Percentiles rank a stretch among this genome's conserved stretches.
Evolutionary conservation across 495 filamentous ascomycete species (phyloP).

Genomic region (Schizothecium vesticola): DNA sequence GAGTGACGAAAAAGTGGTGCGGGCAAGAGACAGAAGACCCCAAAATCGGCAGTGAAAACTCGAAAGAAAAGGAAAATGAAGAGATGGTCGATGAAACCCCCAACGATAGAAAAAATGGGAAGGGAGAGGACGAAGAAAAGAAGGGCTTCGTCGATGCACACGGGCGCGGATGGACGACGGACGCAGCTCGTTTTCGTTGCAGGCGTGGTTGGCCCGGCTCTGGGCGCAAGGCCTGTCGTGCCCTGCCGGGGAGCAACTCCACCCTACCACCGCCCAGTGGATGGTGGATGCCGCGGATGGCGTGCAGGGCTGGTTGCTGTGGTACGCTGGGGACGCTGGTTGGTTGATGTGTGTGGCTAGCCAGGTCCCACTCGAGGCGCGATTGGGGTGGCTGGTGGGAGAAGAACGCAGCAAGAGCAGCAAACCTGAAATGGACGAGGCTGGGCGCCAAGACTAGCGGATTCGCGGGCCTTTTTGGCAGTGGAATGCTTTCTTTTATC

Average conservation of each 20-base stretch:
- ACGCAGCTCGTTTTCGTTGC: conserved; percentile 1
- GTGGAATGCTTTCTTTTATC: background rate
- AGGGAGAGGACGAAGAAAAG: conserved; percentile 1
- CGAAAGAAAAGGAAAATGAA: background rate
- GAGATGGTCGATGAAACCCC: background rate
- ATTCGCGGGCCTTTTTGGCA: background rate
- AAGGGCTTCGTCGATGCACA: background rate
- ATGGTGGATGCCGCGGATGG: background rate
- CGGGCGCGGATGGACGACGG: conserved; percentile 1
- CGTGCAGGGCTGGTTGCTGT: conserved; percentile 6
- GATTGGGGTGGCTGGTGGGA: conserved; percentile 6
- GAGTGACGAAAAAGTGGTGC: background rate
- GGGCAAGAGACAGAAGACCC: background rate
- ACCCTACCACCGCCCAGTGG: background rate
- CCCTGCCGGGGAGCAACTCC: background rate
- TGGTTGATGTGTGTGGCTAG: background rate
- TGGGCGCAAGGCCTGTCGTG: background rate
- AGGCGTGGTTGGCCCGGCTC: background rate
- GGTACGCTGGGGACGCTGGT: conserved; percentile 4
- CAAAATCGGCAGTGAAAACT: background rate
- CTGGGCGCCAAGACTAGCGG: conserved; percentile 2
- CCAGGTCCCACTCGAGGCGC: background rate
- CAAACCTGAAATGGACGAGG: background rate
- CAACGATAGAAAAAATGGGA: background rate
- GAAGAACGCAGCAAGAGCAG: background rate